Percentiles rank a stretch among this genome's conserved stretches.
phyloP scores from a whole-genome alignment of 768 basidiomycete genomes.

The Trametes maxima region DNA sequence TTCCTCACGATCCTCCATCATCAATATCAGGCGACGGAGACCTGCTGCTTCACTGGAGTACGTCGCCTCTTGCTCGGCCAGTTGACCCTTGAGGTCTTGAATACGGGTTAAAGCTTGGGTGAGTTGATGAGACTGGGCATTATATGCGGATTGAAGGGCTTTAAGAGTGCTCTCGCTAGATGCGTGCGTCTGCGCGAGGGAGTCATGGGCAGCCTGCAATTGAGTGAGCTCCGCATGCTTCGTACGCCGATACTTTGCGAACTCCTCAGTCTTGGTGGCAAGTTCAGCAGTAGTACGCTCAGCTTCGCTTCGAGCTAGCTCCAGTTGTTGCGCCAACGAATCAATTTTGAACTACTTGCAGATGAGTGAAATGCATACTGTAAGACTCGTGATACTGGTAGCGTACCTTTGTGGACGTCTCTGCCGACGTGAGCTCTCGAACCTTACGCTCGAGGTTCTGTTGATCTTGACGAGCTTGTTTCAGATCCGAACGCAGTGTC shows the following conservation, averaged over 20 bases:
- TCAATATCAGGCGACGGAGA: conserved; percentile 70
- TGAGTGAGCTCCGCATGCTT: conserved; percentile 79
- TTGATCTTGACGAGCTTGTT: conserved; percentile 75
- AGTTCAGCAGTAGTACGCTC: conserved; percentile 74
- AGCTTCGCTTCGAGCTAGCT: conserved; percentile 75
- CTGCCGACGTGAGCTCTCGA: conserved; percentile 71
- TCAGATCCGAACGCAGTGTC: conserved; percentile 65
- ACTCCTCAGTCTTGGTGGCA: conserved; percentile 75
- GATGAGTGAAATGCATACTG: background rate
- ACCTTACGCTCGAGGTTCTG: conserved; percentile 66
- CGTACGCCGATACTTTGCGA: conserved; percentile 75
- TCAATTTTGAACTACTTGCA: conserved; percentile 80
- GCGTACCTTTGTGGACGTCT: conserved; percentile 74
- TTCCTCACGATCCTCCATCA: conserved; percentile 88
- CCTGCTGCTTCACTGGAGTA: conserved; percentile 78
- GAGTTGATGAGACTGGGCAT: conserved; percentile 71
- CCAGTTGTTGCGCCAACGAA: conserved; percentile 78
- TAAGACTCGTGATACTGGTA: background rate
- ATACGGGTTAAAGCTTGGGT: conserved; percentile 75
- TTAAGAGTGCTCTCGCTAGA: conserved; percentile 71
- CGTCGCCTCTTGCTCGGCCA: conserved; percentile 84
- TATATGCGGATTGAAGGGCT: conserved; percentile 71
- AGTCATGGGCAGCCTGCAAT: conserved; percentile 78
- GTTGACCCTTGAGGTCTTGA: conserved; percentile 71
- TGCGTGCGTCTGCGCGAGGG: conserved; percentile 65